Base-by-base conservation (phyloP, 108 stramenopile species). In the Pseudonitzschia multiseries region DNA sequence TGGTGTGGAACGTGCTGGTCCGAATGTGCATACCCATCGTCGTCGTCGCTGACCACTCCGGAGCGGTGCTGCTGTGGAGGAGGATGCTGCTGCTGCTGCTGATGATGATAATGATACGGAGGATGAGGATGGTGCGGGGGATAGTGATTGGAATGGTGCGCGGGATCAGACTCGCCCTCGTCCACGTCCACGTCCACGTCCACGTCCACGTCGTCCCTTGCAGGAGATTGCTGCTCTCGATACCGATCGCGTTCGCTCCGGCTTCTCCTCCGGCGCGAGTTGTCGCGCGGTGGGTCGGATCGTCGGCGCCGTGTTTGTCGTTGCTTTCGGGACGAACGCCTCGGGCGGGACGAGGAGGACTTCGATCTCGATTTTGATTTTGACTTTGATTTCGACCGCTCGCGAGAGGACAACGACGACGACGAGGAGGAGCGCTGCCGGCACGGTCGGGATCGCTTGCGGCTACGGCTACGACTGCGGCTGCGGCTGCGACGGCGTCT, bases 41-140 rank as follows among this genome's bases (percentile, higher is more conserved):
- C 77, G 22, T 78, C 77, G 27, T 78, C 77, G 44, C 70, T 78
- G 18, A 78, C 77, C 9, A 78, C 77, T 10, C 77, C 77, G 21
- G 77, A 36, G 6, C 36, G 36, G 6, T 36, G 36, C 6, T 2
- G 36, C 2, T 63, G 33, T 57, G 65, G 33, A 53, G 70, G 9
- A 24, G 8, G 46, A 18, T 18, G 8, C 46, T 3, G 46, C 46
- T 10, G 46, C 46, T 48, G 46, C 13, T 18, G 46, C 8, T 48
- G 46, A 22, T 10, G 53, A 24, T 10, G 13, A 14, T 53, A 13
- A 13, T 53, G 53, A 53, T 53, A 24, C 0, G n/a, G 26, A 26
- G 6, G 57, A 5, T 59, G 5, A 12, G 15, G 57, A 31, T 59
- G 57, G 8, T 59, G n/a, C n/a, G n/a, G n/a, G n/a, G n/a, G 57